A percentile compares a stretch with the other conserved stretches of the same genome.
Conservation (phyloP, 2,329 filamentous ascomycete species). For the Monilinia fructicola region DNA sequence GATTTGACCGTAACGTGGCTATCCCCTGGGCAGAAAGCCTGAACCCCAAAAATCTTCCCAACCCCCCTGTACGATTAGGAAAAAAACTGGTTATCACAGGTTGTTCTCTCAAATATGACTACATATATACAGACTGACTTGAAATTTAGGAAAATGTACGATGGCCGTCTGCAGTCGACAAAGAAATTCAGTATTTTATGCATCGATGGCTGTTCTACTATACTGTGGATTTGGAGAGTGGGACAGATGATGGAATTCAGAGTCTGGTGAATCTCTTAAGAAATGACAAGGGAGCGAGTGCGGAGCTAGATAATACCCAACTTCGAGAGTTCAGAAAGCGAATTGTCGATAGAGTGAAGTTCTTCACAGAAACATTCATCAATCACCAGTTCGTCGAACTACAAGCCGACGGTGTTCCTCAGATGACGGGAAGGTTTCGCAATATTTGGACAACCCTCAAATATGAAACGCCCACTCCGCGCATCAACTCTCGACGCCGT, state of each 20-base stretch:
- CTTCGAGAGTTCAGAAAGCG: slow-evolving; percentile 17
- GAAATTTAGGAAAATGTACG: slow-evolving; percentile 6
- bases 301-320: slow-evolving; percentile 1
- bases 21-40: slow-evolving; percentile 15
- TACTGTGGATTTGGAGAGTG: slow-evolving; percentile 2
- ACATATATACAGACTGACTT: slow-evolving; percentile 7
- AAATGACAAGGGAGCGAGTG: background rate
- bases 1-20: slow-evolving; percentile 21
- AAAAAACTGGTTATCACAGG: slow-evolving; percentile 24
- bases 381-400: slow-evolving; percentile 20
- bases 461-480: slow-evolving; percentile 12
- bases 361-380: slow-evolving; percentile 20
- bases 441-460: slow-evolving; percentile 17
- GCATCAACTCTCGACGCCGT: background rate
- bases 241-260: slow-evolving; percentile 19
- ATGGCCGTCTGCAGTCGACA: slow-evolving; percentile 20
- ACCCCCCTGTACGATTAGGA: slow-evolving; percentile 2
- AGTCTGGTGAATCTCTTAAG: slow-evolving; percentile 10
- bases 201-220: slow-evolving; percentile 22
- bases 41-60: slow-evolving; percentile 11
- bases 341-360: slow-evolving; percentile 21
- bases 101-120: background rate
- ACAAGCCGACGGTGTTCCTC: slow-evolving; percentile 12
- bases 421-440: slow-evolving; percentile 21
- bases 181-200: slow-evolving; percentile 22